Evolutionary conservation across 805 yeast genomes (phyloP).

Genomic region (Ogataea wickerhamii): DNA sequence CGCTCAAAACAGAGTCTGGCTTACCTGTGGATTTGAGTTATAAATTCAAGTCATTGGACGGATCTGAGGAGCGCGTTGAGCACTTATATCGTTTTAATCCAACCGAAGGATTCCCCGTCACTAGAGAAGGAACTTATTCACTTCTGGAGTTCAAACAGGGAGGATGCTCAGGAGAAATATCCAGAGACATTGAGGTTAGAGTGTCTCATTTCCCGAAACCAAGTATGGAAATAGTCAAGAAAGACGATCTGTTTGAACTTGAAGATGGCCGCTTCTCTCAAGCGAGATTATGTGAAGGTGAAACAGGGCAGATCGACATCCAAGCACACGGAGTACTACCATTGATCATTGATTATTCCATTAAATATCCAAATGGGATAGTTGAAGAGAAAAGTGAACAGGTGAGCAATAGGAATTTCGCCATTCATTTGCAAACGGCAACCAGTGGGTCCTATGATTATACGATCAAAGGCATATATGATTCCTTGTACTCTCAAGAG

Average conservation of each 20-base stretch:
- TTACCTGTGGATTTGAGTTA: constrained; percentile 32
- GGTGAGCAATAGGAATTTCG: constrained; percentile 40
- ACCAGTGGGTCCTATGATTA: constrained; percentile 61
- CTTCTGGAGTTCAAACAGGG: constrained; percentile 38
- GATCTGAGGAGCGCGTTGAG: constrained; percentile 6
- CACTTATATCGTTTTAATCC: constrained; percentile 20
- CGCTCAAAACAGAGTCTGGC: constrained; percentile 41
- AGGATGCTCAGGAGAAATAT: constrained; percentile 43
- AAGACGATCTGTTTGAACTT: constrained; percentile 3
- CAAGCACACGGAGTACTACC: constrained; percentile 57
- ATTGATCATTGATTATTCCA: constrained; percentile 65
- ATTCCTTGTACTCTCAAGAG: constrained; percentile 52
- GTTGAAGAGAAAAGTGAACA: constrained; percentile 37
- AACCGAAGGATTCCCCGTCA: constrained; percentile 29
- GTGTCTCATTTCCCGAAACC: constrained; percentile 33
- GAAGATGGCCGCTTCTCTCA: constrained; percentile 10
- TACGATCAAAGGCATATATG: constrained; percentile 58
- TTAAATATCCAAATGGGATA: constrained; percentile 54
- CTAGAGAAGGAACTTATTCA: constrained; percentile 41
- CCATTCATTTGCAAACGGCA: constrained; percentile 38
- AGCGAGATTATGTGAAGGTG: constrained; percentile 24
- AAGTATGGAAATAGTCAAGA: constrained; percentile 13
- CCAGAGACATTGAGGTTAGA: constrained; percentile 16
- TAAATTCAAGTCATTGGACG: constrained; percentile 26
- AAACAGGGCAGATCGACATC: constrained; percentile 29